Evolutionary conservation across 352 stramenopile genomes (phyloP), one percentile per base, ranked within the genome.

Genomic region (Phytopythium ostracodes): DNA sequence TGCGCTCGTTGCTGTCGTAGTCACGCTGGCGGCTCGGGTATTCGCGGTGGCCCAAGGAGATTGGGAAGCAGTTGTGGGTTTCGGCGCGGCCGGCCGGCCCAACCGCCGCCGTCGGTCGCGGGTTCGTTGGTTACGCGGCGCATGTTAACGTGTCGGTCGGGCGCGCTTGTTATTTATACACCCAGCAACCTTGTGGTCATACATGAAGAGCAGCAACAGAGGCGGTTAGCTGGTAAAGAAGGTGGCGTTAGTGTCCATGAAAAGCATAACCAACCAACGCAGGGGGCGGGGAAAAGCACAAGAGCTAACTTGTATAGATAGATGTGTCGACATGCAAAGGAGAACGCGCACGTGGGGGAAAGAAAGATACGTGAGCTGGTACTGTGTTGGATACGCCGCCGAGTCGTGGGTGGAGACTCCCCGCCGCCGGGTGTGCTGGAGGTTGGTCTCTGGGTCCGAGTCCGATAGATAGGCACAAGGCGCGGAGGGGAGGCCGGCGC

Each of bases 361-460:
- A 53, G 47, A 12, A 15, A 53, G 22, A 53, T 33, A 53, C 24
- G 22, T 33, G 25, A 47, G 10, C 42, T 11, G 36, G 36, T 42
- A 17, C 14, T 18, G 43, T 25, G 20, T 15, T 18, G 22, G 22
- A 51, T 51, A 51, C 44, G 44, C 11, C 22, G 17, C 31, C 22
- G 22, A 27, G 44, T 51, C 38, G 38, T 20, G 15, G 42, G 20
- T 24, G 7, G 42, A 1, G 6, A 2, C 10, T 10, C 12, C n/a
- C 24, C 51, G 51, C 9, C 11, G 51, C 33, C 51, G 51, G 33
- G 29, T 57, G 33, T 7, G 18, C 6, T 57, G 29, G 51, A 7
- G 51, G 51, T 31, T 59, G 38, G 38, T 31, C 51, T 60, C 43
- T 27, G 43, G 24, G 47, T 35, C 47, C 47, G 47, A 53, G 47